Evolutionary conservation across 2,329 filamentous ascomycete species (phyloP), one percentile per base, ranked within the genome.

Genomic region (Ophiostoma perfectum): DNA sequence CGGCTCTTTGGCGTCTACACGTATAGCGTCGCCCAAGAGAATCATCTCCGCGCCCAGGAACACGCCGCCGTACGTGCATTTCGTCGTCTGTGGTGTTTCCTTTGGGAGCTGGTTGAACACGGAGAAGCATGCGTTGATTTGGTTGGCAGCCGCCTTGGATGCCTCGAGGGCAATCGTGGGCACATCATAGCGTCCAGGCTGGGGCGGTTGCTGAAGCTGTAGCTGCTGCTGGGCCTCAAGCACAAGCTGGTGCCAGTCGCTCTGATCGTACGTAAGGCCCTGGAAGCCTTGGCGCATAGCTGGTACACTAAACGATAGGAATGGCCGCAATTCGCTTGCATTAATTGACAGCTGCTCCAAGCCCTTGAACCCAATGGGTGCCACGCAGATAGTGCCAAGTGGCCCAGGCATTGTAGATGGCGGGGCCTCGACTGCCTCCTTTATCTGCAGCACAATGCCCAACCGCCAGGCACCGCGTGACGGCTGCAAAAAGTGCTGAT

Each of bases 1-100:
- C 39, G 39, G 12, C 11, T 49, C 64, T 36, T 64, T 66, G 11
- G n/a, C 69, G 14, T 72, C 72, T 44, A 77, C 74, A 55, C 77
- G 75, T 36, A 79, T 68, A n/a, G 77, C 73, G 70, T 79, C 77
- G 38, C 75, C 74, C 36, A 77, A 63, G 18, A 74, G 71, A 38
- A 79, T 70, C 74, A 75, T 75, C 73, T 79, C 77, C 27, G 77
- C 76, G 65, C 77, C 77, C 27, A 78, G 73, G 65, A 77, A 79
- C 64, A 78, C 72, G 60, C 77, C 77, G 42, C 72, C 73, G 67
- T 74, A 78, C 3, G 41, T 45, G 18, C 42, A 44, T 18, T 44
- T 36, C 38, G 68, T 70, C 7, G 55, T 66, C 66, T 69, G 72
- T 45, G 70, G 73, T 67, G 67, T 68, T 38, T 70, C 71, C 27